These are phyloP conservation scores for Annulohypoxylon stygium DNA, from an alignment of 495 filamentous ascomycete genomes.

Conservation along the genomic window DNA sequence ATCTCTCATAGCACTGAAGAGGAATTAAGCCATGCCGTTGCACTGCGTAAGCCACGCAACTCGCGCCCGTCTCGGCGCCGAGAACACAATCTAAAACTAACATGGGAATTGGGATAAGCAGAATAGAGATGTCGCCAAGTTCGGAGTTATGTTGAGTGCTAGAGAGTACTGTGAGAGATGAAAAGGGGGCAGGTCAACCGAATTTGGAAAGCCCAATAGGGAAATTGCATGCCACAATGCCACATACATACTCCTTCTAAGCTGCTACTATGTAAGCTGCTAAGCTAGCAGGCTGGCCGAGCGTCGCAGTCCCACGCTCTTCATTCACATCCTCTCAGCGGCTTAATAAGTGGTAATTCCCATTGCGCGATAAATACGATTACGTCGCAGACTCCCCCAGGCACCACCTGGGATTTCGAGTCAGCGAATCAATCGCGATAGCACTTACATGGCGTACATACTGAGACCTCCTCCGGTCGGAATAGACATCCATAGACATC, in stretches of 20 bases:
- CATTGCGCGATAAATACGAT: conserved; percentile 47
- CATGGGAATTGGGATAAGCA: conserved; percentile 40
- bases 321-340: neutral
- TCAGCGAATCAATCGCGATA: conserved; percentile 41
- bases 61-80: conserved; percentile 42
- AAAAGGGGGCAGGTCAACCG: conserved; percentile 29
- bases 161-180: conserved; percentile 6
- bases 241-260: neutral
- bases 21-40: conserved; percentile 24
- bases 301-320: conserved; percentile 13
- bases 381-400: conserved; percentile 30
- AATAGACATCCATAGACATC: conserved; percentile 21
- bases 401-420: conserved; percentile 26
- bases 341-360: conserved; percentile 38
- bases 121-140: conserved; percentile 39
- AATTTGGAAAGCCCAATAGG: conserved; percentile 30
- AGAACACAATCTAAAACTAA: conserved; percentile 40
- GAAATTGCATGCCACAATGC: conserved; percentile 37
- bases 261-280: neutral
- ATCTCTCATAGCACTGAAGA: conserved; percentile 39
- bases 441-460: conserved; percentile 44
- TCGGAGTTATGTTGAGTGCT: conserved; percentile 35
- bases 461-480: conserved; percentile 33
- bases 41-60: conserved; percentile 32
- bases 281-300: conserved; percentile 17